Percentiles rank a stretch among this genome's conserved stretches.
phyloP scores from a whole-genome alignment of 2,329 filamentous ascomycete genomes.

The Pleurostoma richardsiae region DNA sequence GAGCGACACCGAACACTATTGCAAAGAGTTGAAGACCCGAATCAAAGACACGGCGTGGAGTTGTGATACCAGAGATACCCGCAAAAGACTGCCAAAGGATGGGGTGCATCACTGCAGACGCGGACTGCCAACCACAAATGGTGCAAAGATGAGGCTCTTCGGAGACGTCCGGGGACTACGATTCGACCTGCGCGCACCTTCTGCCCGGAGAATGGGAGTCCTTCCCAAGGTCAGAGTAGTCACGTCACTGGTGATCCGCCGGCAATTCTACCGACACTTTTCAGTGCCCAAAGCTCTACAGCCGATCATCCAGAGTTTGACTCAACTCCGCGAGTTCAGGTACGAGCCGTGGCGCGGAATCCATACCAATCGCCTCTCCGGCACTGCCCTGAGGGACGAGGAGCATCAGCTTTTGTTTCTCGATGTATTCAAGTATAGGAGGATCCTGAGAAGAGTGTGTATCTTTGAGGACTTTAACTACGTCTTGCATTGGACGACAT shows the following conservation, averaged over 20 bases:
- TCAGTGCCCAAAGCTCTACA: background rate
- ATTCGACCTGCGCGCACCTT: background rate
- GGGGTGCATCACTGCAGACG: no score
- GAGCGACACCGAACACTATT: background rate
- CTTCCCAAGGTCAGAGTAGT: background rate
- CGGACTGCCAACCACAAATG: background rate
- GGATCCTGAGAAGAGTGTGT: background rate
- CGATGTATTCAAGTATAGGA: background rate
- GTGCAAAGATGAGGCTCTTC: background rate
- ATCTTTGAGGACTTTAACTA: background rate
- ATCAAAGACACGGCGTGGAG: background rate
- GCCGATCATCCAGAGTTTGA: background rate
- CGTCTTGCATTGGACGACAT: background rate
- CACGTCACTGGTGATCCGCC: background rate
- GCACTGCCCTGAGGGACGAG: background rate
- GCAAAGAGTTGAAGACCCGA: background rate
- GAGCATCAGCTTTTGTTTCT: background rate
- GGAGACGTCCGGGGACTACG: background rate
- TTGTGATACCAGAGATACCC: no score
- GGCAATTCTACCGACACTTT: background rate
- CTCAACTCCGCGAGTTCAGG: background rate
- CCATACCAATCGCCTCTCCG: background rate
- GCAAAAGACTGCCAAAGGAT: no score
- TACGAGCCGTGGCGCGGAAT: background rate
- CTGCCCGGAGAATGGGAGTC: background rate